Evolutionary conservation across 306 rosid genomes (phyloP), one percentile per base, ranked within the genome.

Genomic region (Chamaecrista fasciculata): DNA sequence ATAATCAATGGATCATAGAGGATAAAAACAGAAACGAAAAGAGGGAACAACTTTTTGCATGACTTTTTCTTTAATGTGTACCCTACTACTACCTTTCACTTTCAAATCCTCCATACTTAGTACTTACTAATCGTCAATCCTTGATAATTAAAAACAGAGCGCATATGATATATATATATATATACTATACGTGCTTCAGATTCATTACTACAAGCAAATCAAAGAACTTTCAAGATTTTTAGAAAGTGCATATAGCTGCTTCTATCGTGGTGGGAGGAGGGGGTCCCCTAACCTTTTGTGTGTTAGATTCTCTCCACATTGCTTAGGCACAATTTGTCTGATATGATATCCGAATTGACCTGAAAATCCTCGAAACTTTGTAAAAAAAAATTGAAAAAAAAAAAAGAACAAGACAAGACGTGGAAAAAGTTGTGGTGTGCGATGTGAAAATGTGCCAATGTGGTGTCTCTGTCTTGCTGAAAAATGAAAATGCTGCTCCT

Each of bases 361-460:
- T 31, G 26, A 26, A 63, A 73, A 63, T 43, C 81, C 72, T 53
- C 73, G 49, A 34, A 59, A 65, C 65, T 59, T 59, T 60, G 50
- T 44, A 68, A 75, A 78, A 78, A 53, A 29, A 72, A 56, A 34
- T 37, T 49, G 78, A 79, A 68, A 75, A 78, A 78, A 53, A 29
- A 72, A 56, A 34, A 28, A 42, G 78, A 79, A 71, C 24, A 23
- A 50, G 83, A 80, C 81, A 62, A 57, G 59, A 71, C 77, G 75
- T 28, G 57, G 47, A 64, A 75, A 74, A 78, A 36, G 21, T 34
- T 42, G n/a, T 42, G 44, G 51, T 1, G 66, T 68, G 66, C 62
- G 49, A 62, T 37, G 59, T 56, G 60, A 62, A 64, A 37, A 48
- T 25, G 71, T 63, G 70, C 62, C 20, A 46, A 56, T 63, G 73